These are phyloP conservation scores for Chenopodium formosanum DNA, from an alignment of 148 eudicot genomes.

Conservation along the genomic window DNA sequence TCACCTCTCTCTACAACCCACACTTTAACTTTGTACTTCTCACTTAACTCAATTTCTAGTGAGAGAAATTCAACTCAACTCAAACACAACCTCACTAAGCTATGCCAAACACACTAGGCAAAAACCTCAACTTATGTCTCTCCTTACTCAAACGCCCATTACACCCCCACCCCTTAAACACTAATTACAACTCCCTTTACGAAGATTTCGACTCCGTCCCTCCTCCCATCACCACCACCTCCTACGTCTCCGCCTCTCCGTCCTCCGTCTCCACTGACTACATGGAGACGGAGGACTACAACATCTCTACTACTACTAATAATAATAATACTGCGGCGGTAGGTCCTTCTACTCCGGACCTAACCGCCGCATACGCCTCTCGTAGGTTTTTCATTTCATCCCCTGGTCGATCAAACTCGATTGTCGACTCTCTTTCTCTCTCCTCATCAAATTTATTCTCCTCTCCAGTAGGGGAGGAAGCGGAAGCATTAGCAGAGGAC, in stretches of 20 bases:
- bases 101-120: conserved; percentile 49
- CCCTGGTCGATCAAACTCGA: conserved; percentile 86
- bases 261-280: conserved; percentile 26
- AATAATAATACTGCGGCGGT: neutral
- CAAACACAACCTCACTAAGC: neutral
- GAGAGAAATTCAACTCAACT: neutral
- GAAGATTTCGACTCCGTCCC: conserved; percentile 16
- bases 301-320: neutral
- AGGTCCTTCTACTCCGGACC: conserved; percentile 44
- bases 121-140: conserved; percentile 59
- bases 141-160: conserved; percentile 41
- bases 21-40: too few relatives aligned
- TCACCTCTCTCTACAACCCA: neutral
- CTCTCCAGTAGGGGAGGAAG: neutral
- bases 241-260: conserved; percentile 12
- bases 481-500: neutral
- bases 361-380: conserved; percentile 65
- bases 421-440: conserved; percentile 42
- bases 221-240: conserved; percentile 1
- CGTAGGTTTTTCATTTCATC: conserved; percentile 86
- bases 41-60: neutral
- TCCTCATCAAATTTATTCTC: conserved; percentile 27
- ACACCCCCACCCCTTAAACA: conserved; percentile 8
- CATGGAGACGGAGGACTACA: conserved; percentile 17
- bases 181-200: conserved; percentile 60